phyloP scores from a whole-genome alignment of 169 alveolate genomes.

The Hepatocystis sp. region DNA sequence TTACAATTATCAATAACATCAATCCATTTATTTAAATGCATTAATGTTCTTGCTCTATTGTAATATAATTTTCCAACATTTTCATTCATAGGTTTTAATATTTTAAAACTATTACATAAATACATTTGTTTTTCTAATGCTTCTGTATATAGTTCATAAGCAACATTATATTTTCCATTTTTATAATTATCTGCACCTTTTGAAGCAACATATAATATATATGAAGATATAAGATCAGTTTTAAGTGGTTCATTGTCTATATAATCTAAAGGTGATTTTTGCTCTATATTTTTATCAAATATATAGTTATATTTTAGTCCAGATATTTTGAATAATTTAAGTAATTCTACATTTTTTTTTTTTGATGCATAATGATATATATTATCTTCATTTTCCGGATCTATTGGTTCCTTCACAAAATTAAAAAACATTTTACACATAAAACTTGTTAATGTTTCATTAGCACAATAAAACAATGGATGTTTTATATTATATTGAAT shows the following conservation, averaged over 20 bases:
- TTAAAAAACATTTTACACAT: constrained; percentile 57
- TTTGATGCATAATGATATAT: constrained; percentile 80
- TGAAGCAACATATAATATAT: constrained; percentile 80
- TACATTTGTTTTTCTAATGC: constrained; percentile 82
- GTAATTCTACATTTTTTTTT: constrained; percentile 74
- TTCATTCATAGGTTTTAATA: constrained; percentile 71
- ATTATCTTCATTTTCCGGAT: constrained; percentile 80
- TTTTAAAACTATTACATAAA: constrained; percentile 19
- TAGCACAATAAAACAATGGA: constrained; percentile 64
- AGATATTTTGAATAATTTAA: constrained; percentile 72
- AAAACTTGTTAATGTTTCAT: constrained; percentile 40
- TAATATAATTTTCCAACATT: constrained; percentile 84
- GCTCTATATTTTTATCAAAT: constrained; percentile 41
- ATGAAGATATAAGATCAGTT: constrained; percentile 75
- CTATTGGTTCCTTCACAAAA: constrained; percentile 70
- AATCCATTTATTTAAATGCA: constrained; percentile 84
- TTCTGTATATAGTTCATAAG: constrained; percentile 78
- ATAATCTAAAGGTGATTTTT: constrained; percentile 81
- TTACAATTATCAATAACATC: constrained; percentile 83
- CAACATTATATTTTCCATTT: constrained; percentile 73
- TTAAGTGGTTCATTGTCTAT: constrained; percentile 66
- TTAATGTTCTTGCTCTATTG: constrained; percentile 83
- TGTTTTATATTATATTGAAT: constrained; percentile 53
- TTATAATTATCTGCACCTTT: constrained; percentile 83
- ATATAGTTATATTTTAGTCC: constrained; percentile 67